A percentile compares a stretch with the other conserved stretches of the same genome.
These are phyloP conservation scores for Hymenoscyphus infarciens DNA, from an alignment of 2,329 filamentous ascomycete species.

Conservation along the genomic window DNA sequence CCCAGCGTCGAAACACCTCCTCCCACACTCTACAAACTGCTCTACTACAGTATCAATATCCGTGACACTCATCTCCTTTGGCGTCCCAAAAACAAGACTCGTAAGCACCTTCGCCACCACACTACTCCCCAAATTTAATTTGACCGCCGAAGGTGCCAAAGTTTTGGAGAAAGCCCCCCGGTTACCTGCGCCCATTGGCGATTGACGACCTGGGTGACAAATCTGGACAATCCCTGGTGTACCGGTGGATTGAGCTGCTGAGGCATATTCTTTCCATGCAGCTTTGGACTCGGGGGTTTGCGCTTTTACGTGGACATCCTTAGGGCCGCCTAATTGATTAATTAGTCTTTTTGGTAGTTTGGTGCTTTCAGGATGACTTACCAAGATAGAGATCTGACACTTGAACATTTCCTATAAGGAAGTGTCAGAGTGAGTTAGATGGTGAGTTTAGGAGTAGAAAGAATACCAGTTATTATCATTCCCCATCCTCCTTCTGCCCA, in stretches of 20 bases:
- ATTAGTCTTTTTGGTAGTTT: no score
- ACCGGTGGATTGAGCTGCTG: conserved; percentile 32
- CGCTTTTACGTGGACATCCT: conserved; percentile 34
- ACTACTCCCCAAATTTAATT: conserved; percentile 41
- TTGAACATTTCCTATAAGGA: conserved; percentile 42
- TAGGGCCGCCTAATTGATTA: conserved; percentile 27
- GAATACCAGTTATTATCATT: conserved; percentile 44
- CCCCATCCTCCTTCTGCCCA: conserved; percentile 56
- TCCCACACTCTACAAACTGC: conserved; percentile 52
- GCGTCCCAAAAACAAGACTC: conserved; percentile 46
- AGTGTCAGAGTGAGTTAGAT: background rate
- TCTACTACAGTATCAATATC: conserved; percentile 53
- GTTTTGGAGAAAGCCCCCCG: conserved; percentile 39
- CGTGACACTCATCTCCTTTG: conserved; percentile 50
- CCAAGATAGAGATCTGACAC: conserved; percentile 25
- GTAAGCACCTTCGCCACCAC: conserved; percentile 32
- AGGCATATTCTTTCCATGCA: conserved; percentile 40
- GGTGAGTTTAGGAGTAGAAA: background rate
- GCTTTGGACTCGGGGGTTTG: conserved; percentile 31
- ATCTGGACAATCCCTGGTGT: conserved; percentile 44
- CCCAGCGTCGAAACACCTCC: conserved; percentile 45
- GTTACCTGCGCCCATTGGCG: conserved; percentile 39
- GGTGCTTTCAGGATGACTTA: no score
- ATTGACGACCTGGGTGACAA: conserved; percentile 47
- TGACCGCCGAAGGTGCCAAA: conserved; percentile 43